A percentile compares a stretch with the other conserved stretches of the same genome.
Evolutionary conservation across 1,284 basidiomycete genomes (phyloP).

Genomic region (Taiwanofungus camphoratus): DNA sequence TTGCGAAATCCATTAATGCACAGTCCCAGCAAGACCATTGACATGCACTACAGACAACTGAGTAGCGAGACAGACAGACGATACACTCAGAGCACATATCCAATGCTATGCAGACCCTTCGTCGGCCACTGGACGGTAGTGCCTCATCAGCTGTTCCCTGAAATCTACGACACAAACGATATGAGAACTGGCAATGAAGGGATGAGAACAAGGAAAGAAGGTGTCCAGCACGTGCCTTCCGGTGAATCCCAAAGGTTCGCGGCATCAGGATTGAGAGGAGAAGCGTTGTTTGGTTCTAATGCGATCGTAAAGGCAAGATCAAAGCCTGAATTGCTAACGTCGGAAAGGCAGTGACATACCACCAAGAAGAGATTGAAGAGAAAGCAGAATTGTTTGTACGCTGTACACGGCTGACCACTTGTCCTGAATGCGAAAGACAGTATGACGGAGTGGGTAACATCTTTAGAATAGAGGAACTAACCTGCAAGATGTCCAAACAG

Average conservation of each 20-base stretch:
- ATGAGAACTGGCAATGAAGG: constrained; percentile 1
- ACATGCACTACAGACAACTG: constrained; percentile 7
- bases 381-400: constrained; percentile 83
- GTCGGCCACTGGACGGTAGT: constrained; percentile 60
- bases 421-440: constrained; percentile 44
- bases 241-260: constrained; percentile 70
- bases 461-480: constrained; percentile 16
- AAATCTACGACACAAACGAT: constrained; percentile 40
- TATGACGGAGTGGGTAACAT: background rate
- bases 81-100: constrained; percentile 3
- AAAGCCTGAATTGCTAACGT: background rate
- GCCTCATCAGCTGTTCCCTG: constrained; percentile 65
- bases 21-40: constrained; percentile 15
- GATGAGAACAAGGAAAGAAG: background rate
- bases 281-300: constrained; percentile 86
- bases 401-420: constrained; percentile 90
- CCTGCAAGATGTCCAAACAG: constrained; percentile 81
- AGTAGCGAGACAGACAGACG: background rate
- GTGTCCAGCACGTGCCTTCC: constrained; percentile 40
- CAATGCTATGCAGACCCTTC: constrained; percentile 32
- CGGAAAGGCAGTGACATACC: constrained; percentile 41
- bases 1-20: constrained; percentile 14
- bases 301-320: background rate
- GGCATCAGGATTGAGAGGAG: constrained; percentile 79
- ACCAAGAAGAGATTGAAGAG: constrained; percentile 78